These are phyloP conservation scores for Pilaira anomala DNA, from an alignment of 192 early-diverging fungal genomes.

Conservation along the genomic window DNA sequence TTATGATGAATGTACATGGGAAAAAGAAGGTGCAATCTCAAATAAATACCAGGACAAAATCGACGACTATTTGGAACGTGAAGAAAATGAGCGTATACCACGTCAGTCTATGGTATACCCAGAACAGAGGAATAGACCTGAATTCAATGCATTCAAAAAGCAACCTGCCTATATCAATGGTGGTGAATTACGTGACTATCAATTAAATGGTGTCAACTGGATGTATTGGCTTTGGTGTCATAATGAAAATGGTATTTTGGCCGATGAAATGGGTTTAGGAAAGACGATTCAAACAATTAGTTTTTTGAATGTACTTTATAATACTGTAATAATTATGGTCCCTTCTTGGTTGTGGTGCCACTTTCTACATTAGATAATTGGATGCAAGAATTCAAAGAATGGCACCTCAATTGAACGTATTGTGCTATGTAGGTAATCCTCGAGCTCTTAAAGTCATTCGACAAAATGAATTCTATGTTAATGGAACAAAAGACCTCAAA, in stretches of 20 bases:
- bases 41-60: slow-evolving; percentile 77
- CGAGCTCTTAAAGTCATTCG: slow-evolving; percentile 81
- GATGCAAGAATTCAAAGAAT: slow-evolving; percentile 92
- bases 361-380: slow-evolving; percentile 92
- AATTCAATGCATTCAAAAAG: slow-evolving; percentile 71
- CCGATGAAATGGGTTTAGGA: slow-evolving; percentile 94
- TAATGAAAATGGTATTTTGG: slow-evolving; percentile 95
- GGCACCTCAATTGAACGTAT: slow-evolving; percentile 92
- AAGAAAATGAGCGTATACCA: slow-evolving; percentile 70
- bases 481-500: slow-evolving; percentile 54
- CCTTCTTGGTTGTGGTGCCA: slow-evolving; percentile 94
- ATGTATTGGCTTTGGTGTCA: slow-evolving; percentile 93
- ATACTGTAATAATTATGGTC: slow-evolving; percentile 83
- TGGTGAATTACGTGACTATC: slow-evolving; percentile 93
- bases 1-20: slow-evolving; percentile 92
- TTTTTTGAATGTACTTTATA: slow-evolving; percentile 86
- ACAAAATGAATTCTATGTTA: slow-evolving; percentile 89
- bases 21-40: slow-evolving; percentile 66
- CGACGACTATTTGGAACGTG: slow-evolving; percentile 80
- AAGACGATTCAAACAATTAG: slow-evolving; percentile 98
- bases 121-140: slow-evolving; percentile 61
- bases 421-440: slow-evolving; percentile 87
- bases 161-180: slow-evolving; percentile 84
- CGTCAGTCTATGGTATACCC: slow-evolving; percentile 54
- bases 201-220: slow-evolving; percentile 95